These are phyloP conservation scores for Dendrobium nobile DNA, from an alignment of 106 monocot genomes.

Conservation along the genomic window DNA sequence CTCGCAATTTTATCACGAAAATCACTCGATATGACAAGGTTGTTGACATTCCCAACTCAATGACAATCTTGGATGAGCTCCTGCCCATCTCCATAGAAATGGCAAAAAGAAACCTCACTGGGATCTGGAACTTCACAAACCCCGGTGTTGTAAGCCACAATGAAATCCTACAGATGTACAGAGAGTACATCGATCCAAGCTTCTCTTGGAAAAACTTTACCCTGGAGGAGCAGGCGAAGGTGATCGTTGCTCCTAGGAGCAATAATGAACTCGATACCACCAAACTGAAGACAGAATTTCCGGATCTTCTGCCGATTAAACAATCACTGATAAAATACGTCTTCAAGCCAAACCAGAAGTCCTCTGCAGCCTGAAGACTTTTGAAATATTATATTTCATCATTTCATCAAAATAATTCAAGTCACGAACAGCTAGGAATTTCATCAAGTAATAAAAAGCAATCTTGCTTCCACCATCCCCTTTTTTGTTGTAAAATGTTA, in stretches of 20 bases:
- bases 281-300: constrained; percentile 47
- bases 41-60: constrained; percentile 55
- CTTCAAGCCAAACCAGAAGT: constrained; percentile 51
- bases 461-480: background rate
- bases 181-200: constrained; percentile 49
- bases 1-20: constrained; percentile 59
- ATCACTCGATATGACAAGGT: constrained; percentile 54
- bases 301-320: constrained; percentile 45
- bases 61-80: constrained; percentile 61
- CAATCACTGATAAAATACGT: constrained; percentile 44
- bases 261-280: constrained; percentile 45
- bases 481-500: background rate
- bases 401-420: background rate
- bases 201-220: constrained; percentile 62
- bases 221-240: constrained; percentile 56
- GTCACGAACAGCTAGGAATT: background rate
- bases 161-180: constrained; percentile 56
- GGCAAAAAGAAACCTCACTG: constrained; percentile 63
- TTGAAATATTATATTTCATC: background rate
- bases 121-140: constrained; percentile 68
- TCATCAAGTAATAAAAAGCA: background rate
- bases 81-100: constrained; percentile 59
- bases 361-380: constrained; percentile 21
- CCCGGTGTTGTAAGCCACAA: constrained; percentile 59
- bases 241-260: constrained; percentile 57